These are phyloP conservation scores for Aureobasidium sp. DNA, from an alignment of 2,329 filamentous ascomycete genomes.

Conservation along the genomic window DNA sequence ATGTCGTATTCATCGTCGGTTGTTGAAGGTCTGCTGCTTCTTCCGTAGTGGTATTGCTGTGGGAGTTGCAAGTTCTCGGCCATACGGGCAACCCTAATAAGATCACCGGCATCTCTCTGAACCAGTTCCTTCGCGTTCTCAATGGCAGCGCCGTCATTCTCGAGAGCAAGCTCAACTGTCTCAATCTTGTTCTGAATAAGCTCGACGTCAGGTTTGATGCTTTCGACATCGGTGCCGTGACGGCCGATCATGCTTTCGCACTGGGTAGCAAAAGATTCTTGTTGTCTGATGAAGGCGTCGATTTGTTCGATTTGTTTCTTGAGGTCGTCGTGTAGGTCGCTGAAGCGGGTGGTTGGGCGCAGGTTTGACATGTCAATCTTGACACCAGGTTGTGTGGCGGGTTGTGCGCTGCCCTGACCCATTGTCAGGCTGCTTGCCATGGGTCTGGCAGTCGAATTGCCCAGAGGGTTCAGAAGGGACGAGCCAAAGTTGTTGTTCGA, in stretches of 20 bases:
- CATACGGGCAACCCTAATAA: constrained; percentile 63
- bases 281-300: constrained; percentile 71
- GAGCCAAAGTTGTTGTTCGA: constrained; percentile 21
- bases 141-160: constrained; percentile 56
- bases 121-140: constrained; percentile 49
- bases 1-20: constrained; percentile 33
- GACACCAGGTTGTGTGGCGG: constrained; percentile 55
- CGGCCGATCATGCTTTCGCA: constrained; percentile 59
- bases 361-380: constrained; percentile 73
- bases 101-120: constrained; percentile 62
- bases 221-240: constrained; percentile 57
- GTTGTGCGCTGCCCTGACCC: constrained; percentile 42
- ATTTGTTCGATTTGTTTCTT: constrained; percentile 71
- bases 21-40: constrained; percentile 15
- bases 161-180: constrained; percentile 55
- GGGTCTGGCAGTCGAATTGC: constrained; percentile 19
- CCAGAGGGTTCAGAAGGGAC: constrained; percentile 17
- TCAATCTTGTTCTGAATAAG: constrained; percentile 56
- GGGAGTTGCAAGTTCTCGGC: constrained; percentile 70
- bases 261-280: constrained; percentile 69
- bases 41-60: constrained; percentile 50
- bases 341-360: constrained; percentile 82
- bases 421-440: constrained; percentile 33
- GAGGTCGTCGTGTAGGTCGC: constrained; percentile 75
- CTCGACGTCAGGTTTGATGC: constrained; percentile 58